Conservation (phyloP, 2,329 filamentous ascomycete genomes). For the Albifimbria verrucaria region DNA sequence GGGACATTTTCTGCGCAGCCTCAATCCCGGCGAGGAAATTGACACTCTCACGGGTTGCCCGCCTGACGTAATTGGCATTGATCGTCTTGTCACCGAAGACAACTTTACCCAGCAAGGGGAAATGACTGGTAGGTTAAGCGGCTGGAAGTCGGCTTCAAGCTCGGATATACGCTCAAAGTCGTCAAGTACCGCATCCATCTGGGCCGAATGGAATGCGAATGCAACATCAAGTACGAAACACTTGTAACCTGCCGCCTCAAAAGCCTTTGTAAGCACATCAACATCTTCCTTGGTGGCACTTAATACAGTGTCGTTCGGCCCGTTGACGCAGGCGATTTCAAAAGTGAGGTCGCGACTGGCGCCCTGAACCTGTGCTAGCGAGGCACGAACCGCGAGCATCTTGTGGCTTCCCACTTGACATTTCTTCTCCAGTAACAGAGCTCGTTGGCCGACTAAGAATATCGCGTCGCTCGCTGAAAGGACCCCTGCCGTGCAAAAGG, state of each 20-base stretch:
- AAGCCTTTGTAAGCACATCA: slow-evolving; percentile 4
- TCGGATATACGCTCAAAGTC: slow-evolving; percentile 30
- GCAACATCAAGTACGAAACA: slow-evolving; percentile 29
- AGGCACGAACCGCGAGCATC: slow-evolving; percentile 32
- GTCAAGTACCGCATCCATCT: slow-evolving; percentile 39
- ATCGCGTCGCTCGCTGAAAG: slow-evolving; percentile 59
- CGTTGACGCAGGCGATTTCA: slow-evolving; percentile 59
- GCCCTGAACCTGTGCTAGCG: too few species aligned
- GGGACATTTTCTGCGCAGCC: slow-evolving; percentile 41
- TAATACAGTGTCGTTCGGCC: slow-evolving; percentile 55
- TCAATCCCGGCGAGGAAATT: slow-evolving; percentile 58
- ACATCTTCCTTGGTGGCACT: slow-evolving; percentile 11
- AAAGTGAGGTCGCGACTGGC: slow-evolving; percentile 10
- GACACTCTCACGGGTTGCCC: slow-evolving; percentile 60
- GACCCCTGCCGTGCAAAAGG: slow-evolving; percentile 59
- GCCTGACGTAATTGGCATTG: slow-evolving; percentile 49
- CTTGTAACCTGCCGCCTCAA: slow-evolving; percentile 21
- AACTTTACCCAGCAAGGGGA: slow-evolving; percentile 5
- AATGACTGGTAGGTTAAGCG: slow-evolving; percentile 2
- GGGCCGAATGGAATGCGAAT: slow-evolving; percentile 33
- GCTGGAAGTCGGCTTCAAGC: neutral
- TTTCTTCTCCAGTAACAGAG: slow-evolving; percentile 49
- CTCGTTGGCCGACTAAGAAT: slow-evolving; percentile 58
- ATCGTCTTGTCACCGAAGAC: slow-evolving; percentile 45
- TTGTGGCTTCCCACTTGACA: slow-evolving; percentile 39